A percentile compares a stretch with the other conserved stretches of the same genome.
phyloP scores from a whole-genome alignment of 306 rosid genomes.

The Prunus kanzakura region DNA sequence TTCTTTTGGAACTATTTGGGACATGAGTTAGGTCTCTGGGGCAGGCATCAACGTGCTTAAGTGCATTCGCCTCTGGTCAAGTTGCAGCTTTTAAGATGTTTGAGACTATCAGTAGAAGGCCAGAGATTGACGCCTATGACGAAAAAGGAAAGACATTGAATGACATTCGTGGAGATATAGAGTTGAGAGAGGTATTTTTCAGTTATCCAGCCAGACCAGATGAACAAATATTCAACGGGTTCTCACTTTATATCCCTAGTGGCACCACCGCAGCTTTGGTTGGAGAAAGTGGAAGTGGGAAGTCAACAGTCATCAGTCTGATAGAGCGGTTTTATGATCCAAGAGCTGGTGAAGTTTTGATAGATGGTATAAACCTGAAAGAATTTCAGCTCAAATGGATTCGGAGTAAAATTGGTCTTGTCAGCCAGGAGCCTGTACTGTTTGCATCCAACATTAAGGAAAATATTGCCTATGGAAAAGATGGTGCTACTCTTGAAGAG shows the following conservation, averaged over 20 bases:
- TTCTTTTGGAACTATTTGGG: not conserved
- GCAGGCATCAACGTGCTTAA: conserved; percentile 78
- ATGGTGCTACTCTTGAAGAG: conserved; percentile 74
- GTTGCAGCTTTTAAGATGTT: conserved; percentile 96
- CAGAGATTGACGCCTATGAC: conserved; percentile 73
- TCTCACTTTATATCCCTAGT: conserved; percentile 58
- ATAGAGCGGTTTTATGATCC: conserved; percentile 92
- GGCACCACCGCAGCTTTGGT: conserved; percentile 85
- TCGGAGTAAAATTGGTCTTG: conserved; percentile 89
- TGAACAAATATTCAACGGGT: conserved; percentile 67
- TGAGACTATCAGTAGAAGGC: conserved; percentile 68
- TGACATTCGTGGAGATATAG: conserved; percentile 73
- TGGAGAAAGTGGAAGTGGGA: conserved; percentile 96
- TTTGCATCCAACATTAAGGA: conserved; percentile 82
- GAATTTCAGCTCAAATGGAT: conserved; percentile 90
- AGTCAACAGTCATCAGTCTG: conserved; percentile 79
- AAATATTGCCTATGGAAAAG: conserved; percentile 87
- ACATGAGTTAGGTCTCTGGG: conserved; percentile 66
- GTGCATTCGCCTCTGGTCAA: conserved; percentile 85
- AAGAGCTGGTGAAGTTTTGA: conserved; percentile 64
- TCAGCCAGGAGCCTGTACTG: conserved; percentile 88
- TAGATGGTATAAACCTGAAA: conserved; percentile 71
- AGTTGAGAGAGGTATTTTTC: conserved; percentile 59
- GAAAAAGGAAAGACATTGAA: conserved; percentile 54
- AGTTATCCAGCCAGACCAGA: conserved; percentile 86